Percentiles rank a stretch among this genome's conserved stretches.
These are phyloP conservation scores for Aureobasidium sp. DNA, from an alignment of 2,329 filamentous ascomycete genomes.

Conservation along the genomic window DNA sequence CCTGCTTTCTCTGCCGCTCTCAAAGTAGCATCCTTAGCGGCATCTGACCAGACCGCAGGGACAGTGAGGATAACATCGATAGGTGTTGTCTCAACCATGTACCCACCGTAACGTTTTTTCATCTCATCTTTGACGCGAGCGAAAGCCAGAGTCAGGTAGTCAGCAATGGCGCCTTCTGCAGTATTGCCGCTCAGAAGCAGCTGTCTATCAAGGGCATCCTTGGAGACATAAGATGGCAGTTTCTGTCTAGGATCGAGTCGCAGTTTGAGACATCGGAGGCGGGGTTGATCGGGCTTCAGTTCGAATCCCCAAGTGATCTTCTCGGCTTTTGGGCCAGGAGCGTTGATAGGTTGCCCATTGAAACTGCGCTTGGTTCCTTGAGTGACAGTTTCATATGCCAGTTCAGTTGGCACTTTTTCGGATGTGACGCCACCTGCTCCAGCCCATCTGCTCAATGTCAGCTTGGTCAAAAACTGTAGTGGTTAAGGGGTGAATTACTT, in stretches of 20 bases:
- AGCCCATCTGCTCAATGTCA: conserved; percentile 52
- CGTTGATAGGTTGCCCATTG: not conserved
- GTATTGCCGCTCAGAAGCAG: conserved; percentile 67
- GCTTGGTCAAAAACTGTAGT: too few relatives aligned
- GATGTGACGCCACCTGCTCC: conserved; percentile 80
- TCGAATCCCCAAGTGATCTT: conserved; percentile 69
- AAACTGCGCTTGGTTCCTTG: conserved; percentile 29
- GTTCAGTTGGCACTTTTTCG: conserved; percentile 76
- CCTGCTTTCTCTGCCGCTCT: conserved; percentile 69
- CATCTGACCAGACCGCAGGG: conserved; percentile 76
- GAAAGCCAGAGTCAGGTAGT: conserved; percentile 69
- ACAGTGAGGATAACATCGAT: conserved; percentile 75
- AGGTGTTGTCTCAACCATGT: conserved; percentile 44
- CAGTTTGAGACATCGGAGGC: conserved; percentile 73
- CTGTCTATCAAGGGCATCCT: conserved; percentile 60
- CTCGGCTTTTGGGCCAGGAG: conserved; percentile 7
- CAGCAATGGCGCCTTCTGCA: conserved; percentile 67
- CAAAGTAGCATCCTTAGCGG: conserved; percentile 74
- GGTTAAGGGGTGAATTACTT: too few relatives aligned
- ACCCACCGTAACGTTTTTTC: conserved; percentile 56
- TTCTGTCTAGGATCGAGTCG: conserved; percentile 75
- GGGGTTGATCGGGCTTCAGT: conserved; percentile 66
- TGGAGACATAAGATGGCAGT: conserved; percentile 70
- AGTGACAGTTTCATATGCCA: conserved; percentile 44
- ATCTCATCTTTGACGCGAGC: conserved; percentile 70